These are phyloP conservation scores for Dipteronia dyeriana DNA, from an alignment of 345 rosid genomes.

Conservation along the genomic window DNA sequence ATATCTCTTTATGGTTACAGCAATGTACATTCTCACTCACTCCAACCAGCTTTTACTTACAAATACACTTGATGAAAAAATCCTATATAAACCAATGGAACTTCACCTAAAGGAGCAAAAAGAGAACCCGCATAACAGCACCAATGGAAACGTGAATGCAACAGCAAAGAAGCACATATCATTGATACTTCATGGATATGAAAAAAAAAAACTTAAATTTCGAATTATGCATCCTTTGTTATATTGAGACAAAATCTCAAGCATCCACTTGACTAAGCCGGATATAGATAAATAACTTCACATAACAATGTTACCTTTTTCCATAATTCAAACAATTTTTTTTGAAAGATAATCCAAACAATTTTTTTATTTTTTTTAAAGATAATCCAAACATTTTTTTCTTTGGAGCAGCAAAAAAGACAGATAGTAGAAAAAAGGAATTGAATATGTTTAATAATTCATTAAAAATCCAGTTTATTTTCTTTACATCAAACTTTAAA, in stretches of 20 bases:
- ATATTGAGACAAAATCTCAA: neutral
- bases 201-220: neutral
- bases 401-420: neutral
- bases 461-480: neutral
- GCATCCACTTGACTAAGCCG: neutral
- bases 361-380: neutral
- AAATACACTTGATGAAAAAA: slow-evolving; percentile 19
- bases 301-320: neutral
- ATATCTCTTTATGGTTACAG: slow-evolving; percentile 66
- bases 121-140: neutral
- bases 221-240: neutral
- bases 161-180: slow-evolving; percentile 4
- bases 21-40: slow-evolving; percentile 77
- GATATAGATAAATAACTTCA: too few species aligned
- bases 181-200: neutral
- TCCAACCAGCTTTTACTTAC: slow-evolving; percentile 35
- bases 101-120: slow-evolving; percentile 38
- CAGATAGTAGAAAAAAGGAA: neutral
- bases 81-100: slow-evolving; percentile 15
- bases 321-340: neutral
- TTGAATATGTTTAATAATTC: neutral
- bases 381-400: neutral
- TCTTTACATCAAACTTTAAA: too few species aligned
- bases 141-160: neutral
- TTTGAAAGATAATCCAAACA: neutral